Base-by-base conservation (phyloP, 768 basidiomycete genomes). In the Psilocybe tampanensis region DNA sequence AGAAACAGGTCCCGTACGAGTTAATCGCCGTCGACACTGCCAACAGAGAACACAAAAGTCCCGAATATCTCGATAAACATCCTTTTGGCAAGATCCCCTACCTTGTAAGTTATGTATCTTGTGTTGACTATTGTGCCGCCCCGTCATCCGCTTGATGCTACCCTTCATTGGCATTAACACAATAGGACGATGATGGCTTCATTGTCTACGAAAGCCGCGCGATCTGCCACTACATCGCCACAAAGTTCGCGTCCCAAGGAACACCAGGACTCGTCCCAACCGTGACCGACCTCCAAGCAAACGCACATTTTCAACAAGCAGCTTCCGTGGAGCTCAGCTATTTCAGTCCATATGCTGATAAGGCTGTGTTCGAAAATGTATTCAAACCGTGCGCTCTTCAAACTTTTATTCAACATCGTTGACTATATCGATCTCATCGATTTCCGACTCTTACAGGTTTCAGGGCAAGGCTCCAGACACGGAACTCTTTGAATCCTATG, bases 21-120 rank as follows among this genome's bases (percentile, higher is more conserved):
- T 61, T 86, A 47, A 57, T 79, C 43, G 6, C 33, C 4, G 52
- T 89, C 59, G 70, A 86, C 60, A 47, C 83, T 21, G 1, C 44
- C 44, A 77, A 77, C 59, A 68, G 66, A 19, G 75, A 77, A 43
- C 82, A 86, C 36, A 87, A 85, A 67, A 3, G 65, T 0, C 62
- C 78, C 0, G 77, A 62, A 8, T 81, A 70, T 71, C 26, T 78
- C 12, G 63, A 70, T 29, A 70, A 75, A 48, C 86, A 92, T 60
- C 89, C 90, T 0, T 89, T 88, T 64, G 84, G 85, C 17, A 80
- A 84, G 60, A 73, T 86, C 21, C 86, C 86, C 3, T 82, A 78
- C 66, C 75, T 88, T 54, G 81, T 79, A 55, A 36, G 72, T 67
- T 33, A 52, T 32, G n/a, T 13, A 47, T 29, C n/a, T 29, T n/a